Evolutionary conservation across 345 rosid genomes (phyloP), one percentile per base, ranked within the genome.

Genomic region (Noccaea caerulescens): DNA sequence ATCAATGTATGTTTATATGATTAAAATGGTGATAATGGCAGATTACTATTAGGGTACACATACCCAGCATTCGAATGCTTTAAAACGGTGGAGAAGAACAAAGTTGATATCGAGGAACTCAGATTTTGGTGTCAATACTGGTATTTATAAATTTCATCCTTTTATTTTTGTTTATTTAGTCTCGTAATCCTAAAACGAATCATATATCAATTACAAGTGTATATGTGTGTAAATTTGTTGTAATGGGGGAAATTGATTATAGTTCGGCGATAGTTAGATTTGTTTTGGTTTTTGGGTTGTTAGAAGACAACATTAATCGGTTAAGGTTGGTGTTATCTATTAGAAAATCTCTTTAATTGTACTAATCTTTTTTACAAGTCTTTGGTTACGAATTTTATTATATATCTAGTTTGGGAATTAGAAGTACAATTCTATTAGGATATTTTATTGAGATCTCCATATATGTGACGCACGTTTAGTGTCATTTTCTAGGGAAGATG

Each of bases 81-180:
- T 71, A 94, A 89, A 79, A 46, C 86, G 23, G 86, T 91, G 39
- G 99, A 94, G 91, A 89, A 83, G 80, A 94, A 91, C 77, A 83
- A 44, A 73, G 88, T 88, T 12, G 83, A 88, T 16, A 84, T 85
- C 56, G 95, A 85, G 36, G 90, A 89, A 77, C 89, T 94, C 80
- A 81, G 91, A 69, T 89, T 85, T 68, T 94, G 99, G 99, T 91
- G 99, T 69, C 88, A 91, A 79, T 91, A 94, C 65, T 94, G 99
- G 99, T 91, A 79, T 38, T 69, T 54, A 2, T 14, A 11, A 12
- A 23, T 16, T 3, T 36, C 41, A 25, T 71, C 54, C 14, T 3
- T 7, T 32, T 18, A 18, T 18, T 20, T 20, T 20, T 20, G 23
- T 9, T 32, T 39, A 9, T 1, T 5, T 9, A 8, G 45, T 14